phyloP scores from a whole-genome alignment of 768 basidiomycete species.

The Suillus cothurnatus region DNA sequence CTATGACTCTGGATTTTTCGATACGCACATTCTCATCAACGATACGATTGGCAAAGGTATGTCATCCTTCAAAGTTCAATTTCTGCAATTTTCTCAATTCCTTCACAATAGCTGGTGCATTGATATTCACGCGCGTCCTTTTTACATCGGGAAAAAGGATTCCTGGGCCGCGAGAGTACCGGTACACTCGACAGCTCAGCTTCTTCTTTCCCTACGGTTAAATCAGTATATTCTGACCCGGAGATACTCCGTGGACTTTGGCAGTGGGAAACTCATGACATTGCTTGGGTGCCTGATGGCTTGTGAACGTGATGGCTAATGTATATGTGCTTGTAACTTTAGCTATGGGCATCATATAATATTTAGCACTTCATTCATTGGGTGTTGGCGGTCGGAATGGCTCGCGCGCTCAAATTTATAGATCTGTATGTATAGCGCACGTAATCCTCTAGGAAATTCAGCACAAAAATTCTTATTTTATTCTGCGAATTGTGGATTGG shows the following conservation, averaged over 20 bases:
- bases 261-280: slow-evolving; percentile 55
- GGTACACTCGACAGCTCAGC: not conserved
- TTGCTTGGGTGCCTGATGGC: slow-evolving; percentile 53
- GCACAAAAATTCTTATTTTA: not conserved
- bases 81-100: too few relatives aligned
- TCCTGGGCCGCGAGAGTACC: slow-evolving; percentile 25
- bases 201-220: not conserved
- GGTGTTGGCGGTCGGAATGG: not conserved
- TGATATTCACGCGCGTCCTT: too few relatives aligned
- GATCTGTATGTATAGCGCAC: not conserved
- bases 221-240: not conserved
- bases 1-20: too few relatives aligned
- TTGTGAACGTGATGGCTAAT: slow-evolving; percentile 73
- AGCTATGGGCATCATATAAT: slow-evolving; percentile 36
- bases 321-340: slow-evolving; percentile 72
- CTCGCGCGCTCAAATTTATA: not conserved
- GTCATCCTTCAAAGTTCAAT: too few relatives aligned
- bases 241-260: slow-evolving; percentile 52
- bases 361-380: not conserved
- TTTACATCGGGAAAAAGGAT: too few relatives aligned
- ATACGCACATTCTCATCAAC: too few relatives aligned
- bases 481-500: not conserved
- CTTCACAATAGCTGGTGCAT: too few relatives aligned
- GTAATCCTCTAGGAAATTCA: not conserved
- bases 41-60: too few relatives aligned